phyloP scores from a whole-genome alignment of 176 grass and related monocot genomes.

The Oryza officinalis region DNA sequence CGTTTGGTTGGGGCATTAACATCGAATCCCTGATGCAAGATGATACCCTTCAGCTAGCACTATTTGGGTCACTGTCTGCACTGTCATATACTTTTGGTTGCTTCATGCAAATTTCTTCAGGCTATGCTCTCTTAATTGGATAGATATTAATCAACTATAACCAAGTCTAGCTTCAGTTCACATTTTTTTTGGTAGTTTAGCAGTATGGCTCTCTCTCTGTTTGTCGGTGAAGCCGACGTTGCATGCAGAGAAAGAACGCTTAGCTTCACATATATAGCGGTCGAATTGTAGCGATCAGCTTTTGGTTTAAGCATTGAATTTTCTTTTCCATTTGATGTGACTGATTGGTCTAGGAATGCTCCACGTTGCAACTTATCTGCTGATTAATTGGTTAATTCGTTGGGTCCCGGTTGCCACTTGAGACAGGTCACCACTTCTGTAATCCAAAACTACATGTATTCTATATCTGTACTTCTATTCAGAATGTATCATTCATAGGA shows the following conservation, averaged over 20 bases:
- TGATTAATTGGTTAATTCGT: neutral
- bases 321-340: neutral
- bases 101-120: constrained; percentile 1
- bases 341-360: neutral
- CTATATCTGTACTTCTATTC: too few species aligned
- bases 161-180: neutral
- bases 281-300: neutral
- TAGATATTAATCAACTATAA: neutral
- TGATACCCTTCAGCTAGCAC: neutral
- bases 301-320: neutral
- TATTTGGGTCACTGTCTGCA: constrained; percentile 3
- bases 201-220: neutral
- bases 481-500: neutral
- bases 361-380: neutral
- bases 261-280: neutral
- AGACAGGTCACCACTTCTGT: neutral
- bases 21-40: constrained; percentile 7
- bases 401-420: neutral
- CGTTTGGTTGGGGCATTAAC: constrained; percentile 22
- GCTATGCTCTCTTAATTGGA: neutral
- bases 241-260: neutral
- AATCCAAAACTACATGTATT: neutral
- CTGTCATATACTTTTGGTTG: neutral
- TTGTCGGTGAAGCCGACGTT: constrained; percentile 34
- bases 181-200: too few species aligned